These are phyloP conservation scores for Phytophthora hybrid DNA, from an alignment of 352 stramenopile genomes.

Conservation along the genomic window DNA sequence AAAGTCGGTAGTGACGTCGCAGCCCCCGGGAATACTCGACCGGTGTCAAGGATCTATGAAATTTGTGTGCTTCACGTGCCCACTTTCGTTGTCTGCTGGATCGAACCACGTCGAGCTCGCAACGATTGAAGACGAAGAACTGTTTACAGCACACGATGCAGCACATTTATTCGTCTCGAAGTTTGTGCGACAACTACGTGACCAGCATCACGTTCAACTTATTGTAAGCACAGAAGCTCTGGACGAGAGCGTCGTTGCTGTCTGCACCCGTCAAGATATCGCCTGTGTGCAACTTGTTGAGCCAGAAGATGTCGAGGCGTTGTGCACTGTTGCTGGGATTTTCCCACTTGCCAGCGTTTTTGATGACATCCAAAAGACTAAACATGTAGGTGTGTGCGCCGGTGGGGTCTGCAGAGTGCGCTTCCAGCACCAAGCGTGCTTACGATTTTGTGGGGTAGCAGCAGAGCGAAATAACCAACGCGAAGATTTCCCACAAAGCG, in stretches of 20 bases:
- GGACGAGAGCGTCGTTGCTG: slow-evolving; percentile 50
- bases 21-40: slow-evolving; percentile 44
- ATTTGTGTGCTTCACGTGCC: slow-evolving; percentile 61
- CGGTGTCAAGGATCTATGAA: not conserved
- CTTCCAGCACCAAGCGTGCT: slow-evolving; percentile 50
- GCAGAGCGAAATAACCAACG: slow-evolving; percentile 1
- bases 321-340: slow-evolving; percentile 52
- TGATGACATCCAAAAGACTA: slow-evolving; percentile 40
- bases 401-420: slow-evolving; percentile 41
- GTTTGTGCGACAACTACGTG: slow-evolving; percentile 37
- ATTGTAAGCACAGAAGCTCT: slow-evolving; percentile 59
- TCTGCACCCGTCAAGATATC: slow-evolving; percentile 54
- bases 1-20: slow-evolving; percentile 58
- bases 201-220: slow-evolving; percentile 41
- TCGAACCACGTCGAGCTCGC: slow-evolving; percentile 51
- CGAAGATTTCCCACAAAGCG: not conserved
- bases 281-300: slow-evolving; percentile 74
- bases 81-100: slow-evolving; percentile 43
- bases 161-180: slow-evolving; percentile 40
- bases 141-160: slow-evolving; percentile 40
- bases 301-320: slow-evolving; percentile 50
- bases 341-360: slow-evolving; percentile 61
- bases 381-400: slow-evolving; percentile 51
- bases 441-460: slow-evolving; percentile 51
- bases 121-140: slow-evolving; percentile 21